Base-by-base conservation (phyloP, 805 yeast genomes). In the Starmerella floricola region DNA sequence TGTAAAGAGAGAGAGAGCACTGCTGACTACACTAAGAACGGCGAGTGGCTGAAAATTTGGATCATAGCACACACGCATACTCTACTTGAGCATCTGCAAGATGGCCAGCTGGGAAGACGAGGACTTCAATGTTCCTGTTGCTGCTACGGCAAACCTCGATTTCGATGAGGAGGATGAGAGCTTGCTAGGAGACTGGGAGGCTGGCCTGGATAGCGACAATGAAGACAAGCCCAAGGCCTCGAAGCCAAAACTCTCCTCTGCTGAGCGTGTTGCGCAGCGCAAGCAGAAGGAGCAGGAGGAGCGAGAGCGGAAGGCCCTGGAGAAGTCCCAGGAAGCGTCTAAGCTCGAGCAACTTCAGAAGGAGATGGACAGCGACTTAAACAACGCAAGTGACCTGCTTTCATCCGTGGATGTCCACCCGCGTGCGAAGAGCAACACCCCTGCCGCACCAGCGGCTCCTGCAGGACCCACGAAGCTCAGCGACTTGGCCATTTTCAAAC, bases 161-260 rank as follows among this genome's bases (percentile, higher is more conserved):
- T 94, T 85, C 61, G 91, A 79, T 48, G 93, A 79, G 45, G 83
- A 63, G 40, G 71, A 72, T 38, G 79, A 76, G 37, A 93, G 81
- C 47, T 91, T 81, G 38, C 78, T 82, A n/a, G 96, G 73, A 38
- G 81, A 94, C 11, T 88, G 96, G 96, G 97, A 88, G 45, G 60
- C 64, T 54, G 78, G 76, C 45, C 72, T 78, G 41, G 93, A 79
- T 50, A 91, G 79, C 55, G 78, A 71, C 39, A 73, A 69, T 42
- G 67, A 64, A 46, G 16, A 33, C 16, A 40, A 40, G 41, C 37
- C 40, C n/a, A 59, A 62, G 21, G 60, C 49, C 28, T 64, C 67
- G 45, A 65, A 65, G 55, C 72, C 69, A 34, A 72, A 70, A 44
- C 57, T 68, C 49, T 62, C 68, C 45, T 52, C 61, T 41, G 67